A percentile compares a stretch with the other conserved stretches of the same genome.
These are phyloP conservation scores for Chlorella sp. DNA, from an alignment of 139 green algal species.

Conservation along the genomic window DNA sequence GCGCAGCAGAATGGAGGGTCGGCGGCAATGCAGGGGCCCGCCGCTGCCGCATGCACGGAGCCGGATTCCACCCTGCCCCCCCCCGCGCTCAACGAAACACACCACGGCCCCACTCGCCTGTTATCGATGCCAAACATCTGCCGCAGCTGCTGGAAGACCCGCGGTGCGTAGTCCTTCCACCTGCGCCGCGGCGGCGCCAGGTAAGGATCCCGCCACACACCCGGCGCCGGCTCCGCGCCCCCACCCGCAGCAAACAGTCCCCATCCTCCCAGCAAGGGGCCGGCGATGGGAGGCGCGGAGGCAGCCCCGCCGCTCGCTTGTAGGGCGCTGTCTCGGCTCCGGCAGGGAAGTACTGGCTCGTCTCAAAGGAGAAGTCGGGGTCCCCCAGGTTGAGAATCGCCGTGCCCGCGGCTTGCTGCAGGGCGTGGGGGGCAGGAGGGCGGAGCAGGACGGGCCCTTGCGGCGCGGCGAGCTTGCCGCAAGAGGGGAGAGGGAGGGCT, in stretches of 20 bases:
- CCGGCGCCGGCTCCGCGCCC: too few species aligned
- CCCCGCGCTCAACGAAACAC: neutral
- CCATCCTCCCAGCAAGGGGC: too few species aligned
- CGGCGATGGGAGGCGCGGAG: too few species aligned
- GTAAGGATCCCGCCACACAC: neutral
- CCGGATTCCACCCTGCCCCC: neutral
- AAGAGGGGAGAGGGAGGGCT: too few species aligned
- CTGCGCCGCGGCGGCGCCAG: too few species aligned
- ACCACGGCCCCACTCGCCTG: neutral
- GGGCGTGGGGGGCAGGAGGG: neutral
- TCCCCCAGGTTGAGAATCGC: neutral
- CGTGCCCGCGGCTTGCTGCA: neutral
- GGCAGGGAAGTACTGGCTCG: constrained; percentile 17
- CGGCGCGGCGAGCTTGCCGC: too few species aligned
- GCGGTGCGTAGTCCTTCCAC: constrained; percentile 95
- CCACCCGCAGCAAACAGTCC: too few species aligned
- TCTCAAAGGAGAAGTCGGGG: constrained; percentile 3
- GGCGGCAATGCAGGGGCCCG: neutral
- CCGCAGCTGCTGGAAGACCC: constrained; percentile 82
- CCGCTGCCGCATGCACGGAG: neutral
- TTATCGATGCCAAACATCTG: constrained; percentile 72
- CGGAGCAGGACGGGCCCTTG: neutral
- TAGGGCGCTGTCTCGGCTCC: constrained; percentile 10
- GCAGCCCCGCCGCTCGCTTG: too few species aligned
- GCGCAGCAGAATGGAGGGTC: neutral